Percentiles rank a stretch among this genome's conserved stretches.
phyloP scores from a whole-genome alignment of 306 rosid genomes.

The Clitoria ternatea region DNA sequence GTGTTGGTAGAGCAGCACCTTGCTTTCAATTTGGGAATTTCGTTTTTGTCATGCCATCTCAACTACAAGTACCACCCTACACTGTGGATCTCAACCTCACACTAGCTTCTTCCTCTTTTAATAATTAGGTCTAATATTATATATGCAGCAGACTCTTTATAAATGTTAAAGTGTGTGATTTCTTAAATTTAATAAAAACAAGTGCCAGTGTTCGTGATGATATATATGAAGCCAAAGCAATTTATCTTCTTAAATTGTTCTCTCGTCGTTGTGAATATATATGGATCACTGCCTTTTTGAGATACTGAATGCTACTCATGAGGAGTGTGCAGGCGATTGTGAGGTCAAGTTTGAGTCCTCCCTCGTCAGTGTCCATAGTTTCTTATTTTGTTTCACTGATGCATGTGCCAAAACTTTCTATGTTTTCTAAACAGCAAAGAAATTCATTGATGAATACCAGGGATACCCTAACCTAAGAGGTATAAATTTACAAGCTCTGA shows the following conservation, averaged over 20 bases:
- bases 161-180: background rate
- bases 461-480: no score
- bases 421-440: no score
- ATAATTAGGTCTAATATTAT: no score
- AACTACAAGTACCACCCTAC: background rate
- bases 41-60: no score
- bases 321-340: background rate
- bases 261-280: background rate
- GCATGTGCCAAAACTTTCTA: background rate
- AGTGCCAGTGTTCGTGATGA: background rate
- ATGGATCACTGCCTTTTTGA: background rate
- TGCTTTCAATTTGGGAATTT: background rate
- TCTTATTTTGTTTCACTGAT: background rate
- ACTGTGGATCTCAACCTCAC: conserved; percentile 1
- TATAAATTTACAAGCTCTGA: no score
- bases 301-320: background rate
- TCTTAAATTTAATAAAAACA: background rate
- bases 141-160: background rate
- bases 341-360: background rate
- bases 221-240: background rate
- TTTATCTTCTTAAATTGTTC: background rate
- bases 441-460: no score
- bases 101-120: background rate
- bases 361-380: background rate
- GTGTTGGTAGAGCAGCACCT: background rate